These are phyloP conservation scores for Flagelloscypha sp. DNA, from an alignment of 768 basidiomycete species.

Conservation along the genomic window DNA sequence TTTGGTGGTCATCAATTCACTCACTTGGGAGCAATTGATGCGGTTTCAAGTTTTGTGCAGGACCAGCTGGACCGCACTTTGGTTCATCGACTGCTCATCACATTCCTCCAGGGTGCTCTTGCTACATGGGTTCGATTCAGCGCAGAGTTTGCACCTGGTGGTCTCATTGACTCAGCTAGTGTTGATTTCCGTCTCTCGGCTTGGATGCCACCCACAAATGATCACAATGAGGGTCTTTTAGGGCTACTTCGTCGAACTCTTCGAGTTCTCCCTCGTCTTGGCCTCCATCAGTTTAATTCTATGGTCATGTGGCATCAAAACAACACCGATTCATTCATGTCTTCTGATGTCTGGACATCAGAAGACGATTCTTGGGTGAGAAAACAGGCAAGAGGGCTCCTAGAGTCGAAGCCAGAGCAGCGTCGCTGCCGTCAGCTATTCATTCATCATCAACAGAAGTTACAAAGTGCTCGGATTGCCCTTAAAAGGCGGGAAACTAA, in stretches of 20 bases:
- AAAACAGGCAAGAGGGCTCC: slow-evolving; percentile 1
- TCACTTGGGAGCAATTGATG: slow-evolving; percentile 1
- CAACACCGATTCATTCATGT: slow-evolving; percentile 6
- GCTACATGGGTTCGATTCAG: slow-evolving; percentile 18
- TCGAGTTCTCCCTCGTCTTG: slow-evolving; percentile 2
- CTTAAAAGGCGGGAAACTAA: too few species aligned
- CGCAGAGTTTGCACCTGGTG: slow-evolving; percentile 20
- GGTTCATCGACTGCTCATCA: slow-evolving; percentile 7
- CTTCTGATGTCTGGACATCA: slow-evolving; percentile 2
- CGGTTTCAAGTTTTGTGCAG: neutral
- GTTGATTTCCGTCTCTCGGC: slow-evolving; percentile 14
- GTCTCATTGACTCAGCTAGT: slow-evolving; percentile 17
- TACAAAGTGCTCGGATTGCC: too few species aligned
- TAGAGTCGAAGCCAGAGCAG: slow-evolving; percentile 1
- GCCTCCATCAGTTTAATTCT: slow-evolving; percentile 4
- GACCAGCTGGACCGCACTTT: slow-evolving; percentile 4
- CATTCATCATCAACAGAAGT: too few species aligned
- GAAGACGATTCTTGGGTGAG: slow-evolving; percentile 5
- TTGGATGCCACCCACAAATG: slow-evolving; percentile 24
- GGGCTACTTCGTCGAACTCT: slow-evolving; percentile 8
- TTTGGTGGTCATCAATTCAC: slow-evolving; percentile 9
- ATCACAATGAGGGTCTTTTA: slow-evolving; percentile 22
- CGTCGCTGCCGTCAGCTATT: neutral
- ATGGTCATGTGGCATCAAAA: slow-evolving; percentile 4
- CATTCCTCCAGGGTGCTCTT: slow-evolving; percentile 15